Conservation (phyloP, 257 asterid species). For the Striga asiatica region DNA sequence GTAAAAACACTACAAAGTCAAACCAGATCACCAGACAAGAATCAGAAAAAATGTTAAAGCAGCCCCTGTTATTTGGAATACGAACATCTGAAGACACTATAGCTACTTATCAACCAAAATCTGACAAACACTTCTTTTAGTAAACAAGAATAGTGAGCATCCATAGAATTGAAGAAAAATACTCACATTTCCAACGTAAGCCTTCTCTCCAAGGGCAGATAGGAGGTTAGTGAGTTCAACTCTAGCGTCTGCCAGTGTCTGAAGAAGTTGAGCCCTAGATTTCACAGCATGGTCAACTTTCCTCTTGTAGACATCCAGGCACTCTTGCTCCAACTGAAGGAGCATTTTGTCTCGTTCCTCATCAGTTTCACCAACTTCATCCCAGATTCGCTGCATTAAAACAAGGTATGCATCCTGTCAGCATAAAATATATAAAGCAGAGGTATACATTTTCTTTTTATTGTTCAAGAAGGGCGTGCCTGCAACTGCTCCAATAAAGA, state of each 20-base stretch:
- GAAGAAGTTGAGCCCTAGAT: constrained; percentile 75
- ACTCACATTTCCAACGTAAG: constrained; percentile 67
- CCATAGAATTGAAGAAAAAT: neutral
- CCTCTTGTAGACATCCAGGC: constrained; percentile 86
- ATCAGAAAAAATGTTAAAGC: too few relatives aligned
- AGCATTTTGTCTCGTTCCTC: constrained; percentile 83
- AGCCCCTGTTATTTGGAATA: too few relatives aligned
- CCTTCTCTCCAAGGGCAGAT: constrained; percentile 80
- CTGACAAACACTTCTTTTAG: neutral
- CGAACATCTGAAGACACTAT: too few relatives aligned
- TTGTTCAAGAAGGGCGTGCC: constrained; percentile 25
- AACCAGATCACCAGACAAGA: neutral
- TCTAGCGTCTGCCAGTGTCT: constrained; percentile 80
- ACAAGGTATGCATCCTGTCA: constrained; percentile 10
- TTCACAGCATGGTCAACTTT: constrained; percentile 88
- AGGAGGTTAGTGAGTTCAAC: constrained; percentile 79
- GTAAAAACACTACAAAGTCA: too few relatives aligned
- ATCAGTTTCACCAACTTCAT: constrained; percentile 87
- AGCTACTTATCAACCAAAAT: too few relatives aligned
- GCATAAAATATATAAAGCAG: constrained; percentile 9
- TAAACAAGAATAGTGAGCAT: neutral
- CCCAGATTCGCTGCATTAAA: constrained; percentile 79
- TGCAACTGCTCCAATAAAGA: constrained; percentile 78
- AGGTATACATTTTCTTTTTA: neutral
- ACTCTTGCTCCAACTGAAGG: constrained; percentile 83